Base-by-base conservation (phyloP, 176 grass and related monocot species). In the Eleusine indica region DNA sequence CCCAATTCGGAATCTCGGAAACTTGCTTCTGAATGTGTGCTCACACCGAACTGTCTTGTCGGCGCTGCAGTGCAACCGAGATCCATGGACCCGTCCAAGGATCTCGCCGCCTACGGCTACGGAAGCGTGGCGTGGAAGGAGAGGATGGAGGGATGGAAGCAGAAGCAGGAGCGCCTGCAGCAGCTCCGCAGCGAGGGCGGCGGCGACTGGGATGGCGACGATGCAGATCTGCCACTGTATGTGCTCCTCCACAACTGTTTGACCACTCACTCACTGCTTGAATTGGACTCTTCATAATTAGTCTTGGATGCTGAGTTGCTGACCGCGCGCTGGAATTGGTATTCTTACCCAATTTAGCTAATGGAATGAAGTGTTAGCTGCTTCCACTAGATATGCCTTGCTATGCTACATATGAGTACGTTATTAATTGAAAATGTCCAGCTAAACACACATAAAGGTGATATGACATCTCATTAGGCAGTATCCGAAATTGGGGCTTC, bases 11-110 rank as follows among this genome's bases (percentile, higher is more conserved):
- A 78, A 73, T 84, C 79, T 77, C 44, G 6, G 67, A 80, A 52
- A 57, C 56, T 22, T 60, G 56, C 19, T 68, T 13, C 39, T 35
- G 48, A 1, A 44, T 32, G 46, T 13, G 39, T 47, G 21, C 40
- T 76, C 1, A 86, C 25, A n/a, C 6, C 7, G 56, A 2, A 2
- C 9, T 44, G 7, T 39, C 11, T 15, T 79, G 53, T 56, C 16
- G 25, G 3, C 15, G 4, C 16, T 84, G 86, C 88, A 98, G 95
- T 95, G 71, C 92, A 91, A 98, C 91, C 91, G 22, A 89, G 92
- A 91, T 91, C 95, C 42, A 95, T 98, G 95, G 95, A 98, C 80
- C 95, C 92, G 71, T 98, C 92, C 51, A 98, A 95, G 91, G 95
- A 93, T 75, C 89, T 95, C 17, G 95, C 84, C 25, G 92, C 92